A percentile compares a stretch with the other conserved stretches of the same genome.
These are phyloP conservation scores for Colletotrichum tabaci DNA, from an alignment of 2,329 filamentous ascomycete species.

Conservation along the genomic window DNA sequence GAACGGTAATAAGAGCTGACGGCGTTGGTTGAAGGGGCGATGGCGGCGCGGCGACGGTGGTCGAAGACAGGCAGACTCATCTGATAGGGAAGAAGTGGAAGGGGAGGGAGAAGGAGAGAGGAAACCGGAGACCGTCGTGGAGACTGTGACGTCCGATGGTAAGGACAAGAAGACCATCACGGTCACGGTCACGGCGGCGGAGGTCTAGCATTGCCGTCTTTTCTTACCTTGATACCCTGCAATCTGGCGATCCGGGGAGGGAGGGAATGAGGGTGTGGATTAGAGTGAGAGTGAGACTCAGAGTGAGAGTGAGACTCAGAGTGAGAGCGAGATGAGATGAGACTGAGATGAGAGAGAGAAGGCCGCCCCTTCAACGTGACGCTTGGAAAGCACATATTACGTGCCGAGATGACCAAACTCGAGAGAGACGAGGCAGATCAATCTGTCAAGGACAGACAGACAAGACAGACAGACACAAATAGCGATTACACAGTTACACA, in stretches of 20 bases:
- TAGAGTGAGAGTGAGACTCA: background rate
- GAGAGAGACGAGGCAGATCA: slow-evolving; percentile 16
- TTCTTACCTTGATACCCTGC: slow-evolving; percentile 42
- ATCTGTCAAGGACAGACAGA: slow-evolving; percentile 7
- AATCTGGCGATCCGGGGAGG: slow-evolving; percentile 15
- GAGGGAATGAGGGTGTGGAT: too few relatives aligned
- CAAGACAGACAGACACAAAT: background rate
- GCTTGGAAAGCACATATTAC: slow-evolving; percentile 32
- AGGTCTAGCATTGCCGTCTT: slow-evolving; percentile 33
- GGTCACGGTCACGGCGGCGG: slow-evolving; percentile 38
- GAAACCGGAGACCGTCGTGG: slow-evolving; percentile 22
- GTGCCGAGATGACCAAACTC: slow-evolving; percentile 3
- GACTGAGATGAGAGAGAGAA: background rate
- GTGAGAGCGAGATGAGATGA: background rate
- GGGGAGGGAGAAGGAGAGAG: slow-evolving; percentile 19
- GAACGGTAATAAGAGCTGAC: slow-evolving; percentile 40
- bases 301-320: background rate
- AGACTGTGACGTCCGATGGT: slow-evolving; percentile 19
- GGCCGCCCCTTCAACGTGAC: slow-evolving; percentile 43
- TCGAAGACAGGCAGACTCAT: slow-evolving; percentile 16
- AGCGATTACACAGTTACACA: slow-evolving; percentile 11
- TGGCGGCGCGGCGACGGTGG: slow-evolving; percentile 39
- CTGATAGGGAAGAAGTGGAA: slow-evolving; percentile 16
- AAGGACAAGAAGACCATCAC: slow-evolving; percentile 32
- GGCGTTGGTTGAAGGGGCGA: slow-evolving; percentile 45